A percentile compares a stretch with the other conserved stretches of the same genome.
phyloP scores from a whole-genome alignment of 352 stramenopile species.

The Globisporangium acanthophoron region DNA sequence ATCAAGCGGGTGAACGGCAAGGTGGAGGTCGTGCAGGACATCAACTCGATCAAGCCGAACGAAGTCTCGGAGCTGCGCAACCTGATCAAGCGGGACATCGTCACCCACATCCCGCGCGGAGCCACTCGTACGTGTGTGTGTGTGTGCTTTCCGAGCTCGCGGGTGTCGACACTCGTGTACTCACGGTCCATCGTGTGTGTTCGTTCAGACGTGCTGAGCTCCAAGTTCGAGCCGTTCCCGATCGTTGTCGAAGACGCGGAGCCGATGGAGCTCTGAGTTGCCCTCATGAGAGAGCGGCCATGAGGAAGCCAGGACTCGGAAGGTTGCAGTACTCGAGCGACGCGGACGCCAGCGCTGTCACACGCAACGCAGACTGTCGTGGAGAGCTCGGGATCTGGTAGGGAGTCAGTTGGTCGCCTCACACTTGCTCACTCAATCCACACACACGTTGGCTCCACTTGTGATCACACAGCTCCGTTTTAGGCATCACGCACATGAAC shows the following conservation, averaged over 20 bases:
- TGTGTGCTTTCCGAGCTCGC: neutral
- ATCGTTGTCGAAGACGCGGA: constrained; percentile 71
- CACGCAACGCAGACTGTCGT: too few species aligned
- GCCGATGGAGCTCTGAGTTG: constrained; percentile 72
- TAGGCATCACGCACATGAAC: too few species aligned
- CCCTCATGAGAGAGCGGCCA: neutral
- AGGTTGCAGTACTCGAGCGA: neutral
- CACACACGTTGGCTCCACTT: too few species aligned
- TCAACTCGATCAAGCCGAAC: constrained; percentile 93
- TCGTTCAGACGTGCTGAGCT: constrained; percentile 52
- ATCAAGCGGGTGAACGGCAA: constrained; percentile 89
- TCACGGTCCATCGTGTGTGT: neutral
- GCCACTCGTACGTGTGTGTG: constrained; percentile 58
- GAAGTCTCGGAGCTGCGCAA: constrained; percentile 84
- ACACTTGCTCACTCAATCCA: too few species aligned
- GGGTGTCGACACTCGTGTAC: neutral
- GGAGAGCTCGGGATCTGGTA: too few species aligned
- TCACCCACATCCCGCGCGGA: constrained; percentile 76
- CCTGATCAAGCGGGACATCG: constrained; percentile 80
- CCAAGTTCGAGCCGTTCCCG: constrained; percentile 68
- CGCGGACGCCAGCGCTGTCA: neutral
- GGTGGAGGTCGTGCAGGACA: constrained; percentile 83
- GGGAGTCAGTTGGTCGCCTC: too few species aligned
- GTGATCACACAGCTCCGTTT: too few species aligned
- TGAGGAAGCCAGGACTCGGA: neutral